Evolutionary conservation across 2,329 filamentous ascomycete genomes (phyloP), one percentile per base, ranked within the genome.

Genomic region (Cercospora zeina): DNA sequence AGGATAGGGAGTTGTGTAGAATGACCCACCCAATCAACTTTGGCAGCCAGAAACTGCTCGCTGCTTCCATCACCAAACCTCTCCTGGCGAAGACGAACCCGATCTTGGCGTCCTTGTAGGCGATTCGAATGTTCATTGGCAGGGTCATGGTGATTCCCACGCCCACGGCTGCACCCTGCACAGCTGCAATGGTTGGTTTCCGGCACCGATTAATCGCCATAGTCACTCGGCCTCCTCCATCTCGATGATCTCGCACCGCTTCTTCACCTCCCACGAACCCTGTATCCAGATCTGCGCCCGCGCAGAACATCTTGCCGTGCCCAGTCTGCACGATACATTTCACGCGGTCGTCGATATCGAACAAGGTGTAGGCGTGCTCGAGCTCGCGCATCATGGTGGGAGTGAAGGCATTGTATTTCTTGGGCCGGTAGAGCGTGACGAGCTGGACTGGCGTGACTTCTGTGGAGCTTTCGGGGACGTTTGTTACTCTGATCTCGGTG

Each of bases 41-140:
- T 2, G 89, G 89, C 36, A 92, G 79, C 78, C 90, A 92, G 75
- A 83, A 92, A 8, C 85, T 87, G 55, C 82, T 86, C 71, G 84
- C 87, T 0, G 87, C 88, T 75, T 93, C 89, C 83, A 89, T 87
- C 62, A 85, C 81, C 69, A 92, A 80, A 1, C 89, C 89, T 47
- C 89, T 81, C 27, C 88, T 83, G 24, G 83, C 81, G 74, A 92
- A 93, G 16, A 91, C 88, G 72, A 91, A 90, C 57, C 89, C 89
- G 65, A 91, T 83, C 71, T 88, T 89, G 1, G 88, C 86, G 10
- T 77, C 75, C 42, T 77, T 72, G 66, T 83, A 85, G 39, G 77
- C 80, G 31, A 83, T 77, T 45, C 83, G 78, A 58, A 86, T 85
- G 33, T 79, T 79, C 71, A 83, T 82, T 19, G 83, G 82, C 11